Evolutionary conservation across 768 basidiomycete species (phyloP), one percentile per base, ranked within the genome.

Genomic region (Phylloporus sp.): DNA sequence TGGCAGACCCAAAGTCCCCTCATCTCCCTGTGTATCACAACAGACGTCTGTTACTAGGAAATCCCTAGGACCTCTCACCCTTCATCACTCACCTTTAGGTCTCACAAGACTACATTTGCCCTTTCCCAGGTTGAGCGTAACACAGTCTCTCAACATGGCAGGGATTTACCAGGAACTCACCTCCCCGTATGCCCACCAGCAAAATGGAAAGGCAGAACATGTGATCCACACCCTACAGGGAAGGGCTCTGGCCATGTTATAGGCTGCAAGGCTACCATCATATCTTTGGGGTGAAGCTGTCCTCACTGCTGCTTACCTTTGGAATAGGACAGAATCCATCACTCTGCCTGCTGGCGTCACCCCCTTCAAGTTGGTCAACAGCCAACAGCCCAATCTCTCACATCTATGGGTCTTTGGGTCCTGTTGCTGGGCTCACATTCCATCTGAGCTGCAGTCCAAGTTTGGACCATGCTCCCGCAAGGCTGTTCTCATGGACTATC

Each of bases 201-300:
- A 27, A 8, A 27, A 27, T 27, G 26, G 5, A 6, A 27, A 27
- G 5, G 26, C 5, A 5, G 26, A 27, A 11, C 26, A 8, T 8
- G 26, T 8, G 9, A 27, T 27, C 2, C 7, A 8, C 26, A 27
- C 26, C 2, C 11, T 27, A 11, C 9, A 27, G 5, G 26, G 26
- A 9, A 3, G 26, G 5, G 26, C 7, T 2, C 11, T 27, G 2
- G 41, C 60, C 0, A 42, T 68, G 6, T 38, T 69, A 4, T 60
- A 59, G 5, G 60, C 55, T 2, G 52, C 50, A 0, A 36, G 38
- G 1, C 49, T 56, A 0, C 54, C 57, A 11, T 21, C 14, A 0
- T 44, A 33, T 27, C 26, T 27, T 27, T 27, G 26, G 7, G 26
- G 26, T 3, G 26, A 27, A 27, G 26, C 26, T 27, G 48, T 47